Evolutionary conservation across 2,329 filamentous ascomycete species (phyloP), one percentile per base, ranked within the genome.

Genomic region (Monilinia polystroma): DNA sequence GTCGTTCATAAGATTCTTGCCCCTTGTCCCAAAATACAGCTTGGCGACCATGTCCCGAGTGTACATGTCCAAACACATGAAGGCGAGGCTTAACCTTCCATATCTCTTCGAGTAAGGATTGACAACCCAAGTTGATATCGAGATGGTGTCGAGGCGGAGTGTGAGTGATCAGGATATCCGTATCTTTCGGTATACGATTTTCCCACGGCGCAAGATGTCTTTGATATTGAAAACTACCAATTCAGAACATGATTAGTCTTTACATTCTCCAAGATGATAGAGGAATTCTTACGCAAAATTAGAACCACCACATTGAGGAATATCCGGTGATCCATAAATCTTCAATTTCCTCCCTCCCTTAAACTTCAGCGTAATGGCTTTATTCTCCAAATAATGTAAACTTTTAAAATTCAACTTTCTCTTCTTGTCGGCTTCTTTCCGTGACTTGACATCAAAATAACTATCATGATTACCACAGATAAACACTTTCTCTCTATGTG

Each of bases 391-490:
- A 77, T 97, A 97, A 72, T 87, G 82, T 58, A 97, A 80, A 54
- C 82, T 82, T 64, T 84, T 87, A 80, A 91, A 87, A 72, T 92
- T 81, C 20, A 93, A 81, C 41, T 76, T 78, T 69, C 80, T 79
- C n/a, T 80, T 75, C 26, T 82, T 81, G 74, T 92, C 87, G 56
- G 84, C 81, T 12, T 82, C 78, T 20, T 77, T 78, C 4, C 90
- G 83, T 18, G 86, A 87, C 45, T 82, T 81, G 32, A 85, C 81
- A 77, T 96, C 94, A 69, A 96, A 90, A 81, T 87, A 96, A 73
- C 87, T 89, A 75, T 97, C 94, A 77, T 97, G 94, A 76, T 97
- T 97, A 0, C 94, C 94, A 43, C 87, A 87, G 43, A 98, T 87
- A 47, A 93, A 85, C 32, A 97, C 82, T 78, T 97, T 96, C 77